Evolutionary conservation across 169 alveolate genomes (phyloP), one percentile per base, ranked within the genome.

Genomic region (Plasmodium vinckei): DNA sequence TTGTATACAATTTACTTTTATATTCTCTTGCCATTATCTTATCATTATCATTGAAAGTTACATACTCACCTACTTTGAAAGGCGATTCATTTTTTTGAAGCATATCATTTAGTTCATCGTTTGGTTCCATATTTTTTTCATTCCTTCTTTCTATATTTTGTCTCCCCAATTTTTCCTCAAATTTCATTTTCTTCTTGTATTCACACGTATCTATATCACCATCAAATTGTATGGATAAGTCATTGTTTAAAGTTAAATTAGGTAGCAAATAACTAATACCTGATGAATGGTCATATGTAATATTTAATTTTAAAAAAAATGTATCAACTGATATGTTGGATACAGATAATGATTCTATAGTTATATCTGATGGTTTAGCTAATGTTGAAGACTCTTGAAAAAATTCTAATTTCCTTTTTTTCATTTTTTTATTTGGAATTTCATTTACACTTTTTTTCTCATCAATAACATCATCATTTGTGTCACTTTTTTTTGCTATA

Each of bases 181-280:
- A 67, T 82, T 42, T 77, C 44, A 51, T 77, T 69, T 75, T 61
- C 67, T 64, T 77, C 69, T 77, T 82, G 57, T 82, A 82, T 67
- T 82, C 72, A 67, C 82, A 82, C 51, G 71, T 71, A 10, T 82
- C 90, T 23, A 82, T 82, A 21, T 82, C 90, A 21, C 90, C 90
- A 82, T 82, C 90, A 82, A 82, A 82, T 47, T 82, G 90, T 82
- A 82, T 82, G 10, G 90, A 82, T 42, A 82, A 82, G 33, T 82
- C 90, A 46, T 54, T 82, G 68, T 82, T 82, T 70, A 82, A 67
- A 67, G 42, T 67, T 65, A 82, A 67, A 57, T 82, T 82, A n/a
- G 84, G 79, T 47, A 82, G 56, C 51, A 82, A 67, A 47, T 82
- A 82, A 47, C 71, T 67, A 19, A 67, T 63, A 17, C 90, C 60